Evolutionary conservation across 306 rosid genomes (phyloP), one percentile per base, ranked within the genome.

Genomic region (Notholithocarpus densiflorus): DNA sequence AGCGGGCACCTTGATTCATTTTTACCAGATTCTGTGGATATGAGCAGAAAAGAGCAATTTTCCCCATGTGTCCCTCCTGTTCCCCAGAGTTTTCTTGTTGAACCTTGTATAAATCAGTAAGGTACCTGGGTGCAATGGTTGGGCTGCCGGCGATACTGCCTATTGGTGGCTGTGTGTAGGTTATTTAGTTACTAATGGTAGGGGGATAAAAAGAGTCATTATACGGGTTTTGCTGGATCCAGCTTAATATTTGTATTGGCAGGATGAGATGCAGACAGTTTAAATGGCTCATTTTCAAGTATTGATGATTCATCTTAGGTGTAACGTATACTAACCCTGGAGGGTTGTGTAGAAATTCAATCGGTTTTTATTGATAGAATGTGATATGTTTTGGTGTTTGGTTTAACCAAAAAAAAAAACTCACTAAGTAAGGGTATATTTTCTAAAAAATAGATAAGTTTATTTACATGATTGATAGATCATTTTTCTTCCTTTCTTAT

Each of bases 291-390:
- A 57, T 73, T 82, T 85, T 80, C 53, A 69, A 85, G 80, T 81
- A 57, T 80, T 80, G 85, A 87, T 83, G 85, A 85, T 84, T 86
- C 86, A 40, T 69, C 82, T 79, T 87, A 82, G 94, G 90, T 79
- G 92, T 86, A 84, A 82, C 86, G 74, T 79, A 80, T 88, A 81
- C 90, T 90, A 80, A 88, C 87, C 84, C 81, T 56, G 87, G 86
- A 70, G 87, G 86, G 82, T 81, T 92, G 98, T 92, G 98, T 93
- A 92, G 93, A 89, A 83, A 84, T 88, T 85, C 77, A 84, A 62
- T 80, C 43, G 70, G 70, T 82, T 78, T 26, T 78, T 26, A 54
- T 48, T 48, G 53, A 48, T 73, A 80, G 77, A 72, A 55, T 69
- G 76, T 62, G 73, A 69, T n/a, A n/a, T 31, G 32, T 51, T 79